A percentile compares a stretch with the other conserved stretches of the same genome.
Conservation (phyloP, 768 basidiomycete genomes). For the Trichaptum fuscoviolaceum region DNA sequence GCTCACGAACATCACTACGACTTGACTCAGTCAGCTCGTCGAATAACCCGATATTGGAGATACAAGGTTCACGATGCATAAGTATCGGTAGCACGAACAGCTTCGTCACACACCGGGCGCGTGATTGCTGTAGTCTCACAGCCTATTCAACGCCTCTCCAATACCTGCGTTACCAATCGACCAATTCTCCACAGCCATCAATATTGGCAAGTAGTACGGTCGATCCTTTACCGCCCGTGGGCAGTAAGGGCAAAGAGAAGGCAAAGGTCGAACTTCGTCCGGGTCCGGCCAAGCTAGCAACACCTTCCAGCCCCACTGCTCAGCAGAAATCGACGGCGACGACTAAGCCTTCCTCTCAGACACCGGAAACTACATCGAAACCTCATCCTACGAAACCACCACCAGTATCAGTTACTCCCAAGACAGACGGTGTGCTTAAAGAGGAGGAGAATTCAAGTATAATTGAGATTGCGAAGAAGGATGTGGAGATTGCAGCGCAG, state of each 20-base stretch:
- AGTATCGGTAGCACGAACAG: not conserved
- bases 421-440: constrained; percentile 15
- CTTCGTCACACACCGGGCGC: not conserved
- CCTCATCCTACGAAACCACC: constrained; percentile 17
- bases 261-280: constrained; percentile 59
- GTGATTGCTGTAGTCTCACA: not conserved
- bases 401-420: constrained; percentile 17
- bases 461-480: constrained; percentile 52
- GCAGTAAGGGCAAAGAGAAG: constrained; percentile 19
- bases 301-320: constrained; percentile 18
- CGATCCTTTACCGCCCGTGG: constrained; percentile 13
- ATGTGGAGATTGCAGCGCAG: constrained; percentile 57
- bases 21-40: not conserved
- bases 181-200: constrained; percentile 14
- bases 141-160: constrained; percentile 24
- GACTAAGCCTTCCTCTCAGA: constrained; percentile 14
- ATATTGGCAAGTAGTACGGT: constrained; percentile 22
- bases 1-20: not conserved
- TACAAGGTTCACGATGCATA: not conserved
- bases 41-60: not conserved
- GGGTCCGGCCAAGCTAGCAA: constrained; percentile 49
- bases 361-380: constrained; percentile 17
- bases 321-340: constrained; percentile 14
- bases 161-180: constrained; percentile 20
- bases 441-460: constrained; percentile 15